Evolutionary conservation across 1,139 yeast species (phyloP), one percentile per base, ranked within the genome.

Genomic region (Protomyces gravidus): DNA sequence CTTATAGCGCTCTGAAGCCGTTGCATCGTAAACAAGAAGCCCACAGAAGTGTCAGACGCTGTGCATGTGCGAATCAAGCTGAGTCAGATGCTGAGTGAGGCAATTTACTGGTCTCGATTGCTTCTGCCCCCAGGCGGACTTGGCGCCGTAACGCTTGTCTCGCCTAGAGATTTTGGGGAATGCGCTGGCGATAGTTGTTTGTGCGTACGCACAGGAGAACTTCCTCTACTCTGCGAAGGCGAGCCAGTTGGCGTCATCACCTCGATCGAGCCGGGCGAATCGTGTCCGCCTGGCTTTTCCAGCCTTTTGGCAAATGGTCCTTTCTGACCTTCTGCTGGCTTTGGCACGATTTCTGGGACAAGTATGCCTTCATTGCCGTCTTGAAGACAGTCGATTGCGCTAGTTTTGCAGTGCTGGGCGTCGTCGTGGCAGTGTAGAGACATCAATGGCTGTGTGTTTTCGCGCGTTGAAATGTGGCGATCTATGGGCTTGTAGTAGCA

Each of bases 291-390:
- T 13, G 36, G 36, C 36, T 15, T 30, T 7, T 30, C 36, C 36
- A 30, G 1, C 1, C 36, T 13, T 30, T 30, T 30, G 21, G 42
- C 42, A 36, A 36, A 36, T 15, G 42, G 42, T n/a, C 42, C 42
- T 11, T 23, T 23, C 11, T 17, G 19, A 9, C 42, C 21, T 2
- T 13, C 19, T 11, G 19, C 4, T 17, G 17, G 21, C 3, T 13
- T 5, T 9, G 42, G 42, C 11, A 36, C 9, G 1, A 13, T 17
- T 7, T 52, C 57, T 19, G 57, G 57, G 30, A 52, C 57, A 21
- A 52, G 45, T 11, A 52, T 42, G 33, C 57, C 57, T 52, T 52
- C 57, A 32, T 45, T 45, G 50, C 57, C 57, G 32, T 52, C 57
- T 17, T 52, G 57, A 23, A 45, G 25, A n/a, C 33, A 25, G 23